Evolutionary conservation across 106 monocot genomes (phyloP).

Genomic region (Posidonia australis): DNA sequence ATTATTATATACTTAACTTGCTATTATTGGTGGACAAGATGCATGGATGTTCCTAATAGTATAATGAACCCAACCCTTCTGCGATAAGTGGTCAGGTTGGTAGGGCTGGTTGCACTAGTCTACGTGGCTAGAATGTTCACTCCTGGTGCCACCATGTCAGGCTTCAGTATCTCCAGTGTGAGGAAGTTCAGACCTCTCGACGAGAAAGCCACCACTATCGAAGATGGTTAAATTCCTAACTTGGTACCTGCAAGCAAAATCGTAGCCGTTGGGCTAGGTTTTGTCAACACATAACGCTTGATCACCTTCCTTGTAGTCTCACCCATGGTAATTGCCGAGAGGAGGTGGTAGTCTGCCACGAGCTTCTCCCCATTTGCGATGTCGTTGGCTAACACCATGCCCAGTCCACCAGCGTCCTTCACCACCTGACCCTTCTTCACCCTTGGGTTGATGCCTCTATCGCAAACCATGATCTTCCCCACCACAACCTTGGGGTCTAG

Average conservation of each 20-base stretch:
- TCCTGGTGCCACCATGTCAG: too few relatives aligned
- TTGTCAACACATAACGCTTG: slow-evolving; percentile 29
- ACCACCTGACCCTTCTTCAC: too few relatives aligned
- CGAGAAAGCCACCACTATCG: too few relatives aligned
- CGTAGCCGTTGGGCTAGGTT: slow-evolving; percentile 32
- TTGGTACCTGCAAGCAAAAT: slow-evolving; percentile 60
- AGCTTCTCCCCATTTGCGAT: slow-evolving; percentile 69
- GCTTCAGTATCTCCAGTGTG: too few relatives aligned
- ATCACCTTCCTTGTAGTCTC: slow-evolving; percentile 30
- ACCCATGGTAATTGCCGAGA: slow-evolving; percentile 64
- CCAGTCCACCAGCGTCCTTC: too few relatives aligned
- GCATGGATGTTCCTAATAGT: slow-evolving; percentile 89
- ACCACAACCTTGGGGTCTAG: slow-evolving; percentile 46
- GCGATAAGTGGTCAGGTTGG: slow-evolving; percentile 39
- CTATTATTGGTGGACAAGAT: slow-evolving; percentile 93
- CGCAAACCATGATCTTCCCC: slow-evolving; percentile 76
- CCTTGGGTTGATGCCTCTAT: slow-evolving; percentile 67
- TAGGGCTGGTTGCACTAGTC: slow-evolving; percentile 64
- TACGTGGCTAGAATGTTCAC: slow-evolving; percentile 86
- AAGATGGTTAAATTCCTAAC: slow-evolving; percentile 70
- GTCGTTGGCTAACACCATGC: slow-evolving; percentile 76
- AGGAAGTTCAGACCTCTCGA: too few relatives aligned
- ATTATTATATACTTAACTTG: too few relatives aligned
- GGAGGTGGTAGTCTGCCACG: slow-evolving; percentile 73
- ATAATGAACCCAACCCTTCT: slow-evolving; percentile 72